Base-by-base conservation (phyloP, 2,329 filamentous ascomycete species). In the Trichoderma oligosporum region DNA sequence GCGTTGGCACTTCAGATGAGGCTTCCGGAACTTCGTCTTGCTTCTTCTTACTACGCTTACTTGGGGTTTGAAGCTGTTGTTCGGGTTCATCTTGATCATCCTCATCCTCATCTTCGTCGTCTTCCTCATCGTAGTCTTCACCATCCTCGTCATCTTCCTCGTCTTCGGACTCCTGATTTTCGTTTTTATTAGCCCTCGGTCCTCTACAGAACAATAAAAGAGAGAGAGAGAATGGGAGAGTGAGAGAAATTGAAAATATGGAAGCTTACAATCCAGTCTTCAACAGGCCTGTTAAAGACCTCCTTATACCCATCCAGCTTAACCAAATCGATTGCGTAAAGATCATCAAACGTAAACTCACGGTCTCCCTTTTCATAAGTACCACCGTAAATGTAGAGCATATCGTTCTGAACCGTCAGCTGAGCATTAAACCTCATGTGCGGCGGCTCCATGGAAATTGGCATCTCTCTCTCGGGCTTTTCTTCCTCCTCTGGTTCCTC, bases 271-370 rank as follows among this genome's bases (percentile, higher is more conserved):
- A 85, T 74, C 91, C 92, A 97, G 70, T 96, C 91, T 67, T 91
- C 64, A 14, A 92, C 85, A 64, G 95, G 88, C 53, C 90, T 82
- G 70, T 81, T 89, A 76, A 93, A 97, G 46, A 97, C 83, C 73
- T 97, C 88, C 70, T 91, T 93, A 62, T 94, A 93, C 3, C 94
- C 94, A 64, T 97, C 91, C 60, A 99, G 80, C 72, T 96, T 97
- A 59, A 88, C 92, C n/a, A 99, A 78, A 67, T 99, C 91, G 59
- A 97, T 85, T 2, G 91, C 87, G 73, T 95, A 95, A 72, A 99
- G 79, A 66, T 99, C 94, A 65, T 97, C 92, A 71, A 97, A 96
- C 0, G 92, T 97, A 67, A 89, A 96, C 71, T 99, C 94, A 20
- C 90, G 83, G 66, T 99, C 94, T 16, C 90, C 93, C 69, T 96